phyloP scores from a whole-genome alignment of 2,329 filamentous ascomycete species.

The Stenocarpella maydis region DNA sequence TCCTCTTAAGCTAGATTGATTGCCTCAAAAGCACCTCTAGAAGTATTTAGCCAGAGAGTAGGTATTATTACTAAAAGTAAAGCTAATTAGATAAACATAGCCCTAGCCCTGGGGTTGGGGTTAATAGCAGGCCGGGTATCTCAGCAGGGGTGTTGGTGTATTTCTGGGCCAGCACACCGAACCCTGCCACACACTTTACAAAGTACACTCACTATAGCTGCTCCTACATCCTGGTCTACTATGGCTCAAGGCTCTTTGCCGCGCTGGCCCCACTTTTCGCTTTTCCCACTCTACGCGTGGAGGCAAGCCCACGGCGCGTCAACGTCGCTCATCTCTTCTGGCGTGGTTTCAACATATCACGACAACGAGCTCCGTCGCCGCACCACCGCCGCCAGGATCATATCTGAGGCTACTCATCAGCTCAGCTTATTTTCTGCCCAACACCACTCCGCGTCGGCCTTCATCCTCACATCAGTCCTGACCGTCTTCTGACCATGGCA shows the following conservation, averaged over 20 bases:
- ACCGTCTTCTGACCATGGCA: conserved; percentile 49
- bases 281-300: conserved; percentile 25
- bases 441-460: neutral
- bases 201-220: neutral
- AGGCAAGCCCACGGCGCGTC: conserved; percentile 4
- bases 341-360: neutral
- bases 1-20: too few relatives aligned
- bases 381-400: neutral
- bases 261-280: conserved; percentile 13
- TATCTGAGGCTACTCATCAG: neutral
- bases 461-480: neutral
- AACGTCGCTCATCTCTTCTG: conserved; percentile 19
- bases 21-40: too few relatives aligned
- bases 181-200: neutral
- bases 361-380: neutral
- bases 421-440: neutral
- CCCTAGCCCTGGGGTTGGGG: too few relatives aligned
- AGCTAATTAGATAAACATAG: too few relatives aligned
- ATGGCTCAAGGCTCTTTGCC: neutral
- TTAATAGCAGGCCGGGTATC: too few relatives aligned
- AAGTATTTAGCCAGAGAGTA: too few relatives aligned
- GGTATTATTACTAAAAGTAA: too few relatives aligned
- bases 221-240: conserved; percentile 6
- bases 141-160: too few relatives aligned
- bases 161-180: too few relatives aligned